A percentile compares a stretch with the other conserved stretches of the same genome.
Conservation (phyloP, 345 rosid genomes). For the Mangifera indica region DNA sequence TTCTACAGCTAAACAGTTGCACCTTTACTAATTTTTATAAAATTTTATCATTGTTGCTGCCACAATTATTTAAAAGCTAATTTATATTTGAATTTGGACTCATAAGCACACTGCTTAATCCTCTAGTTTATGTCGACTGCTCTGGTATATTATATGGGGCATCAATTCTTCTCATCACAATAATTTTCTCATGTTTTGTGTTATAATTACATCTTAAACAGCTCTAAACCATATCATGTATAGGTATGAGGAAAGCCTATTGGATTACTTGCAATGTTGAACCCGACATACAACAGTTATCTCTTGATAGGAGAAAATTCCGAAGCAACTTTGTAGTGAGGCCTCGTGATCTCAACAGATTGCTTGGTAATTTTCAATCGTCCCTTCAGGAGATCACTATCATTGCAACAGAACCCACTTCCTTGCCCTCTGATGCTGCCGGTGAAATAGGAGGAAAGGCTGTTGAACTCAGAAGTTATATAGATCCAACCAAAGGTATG, state of each 20-base stretch:
- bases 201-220: neutral
- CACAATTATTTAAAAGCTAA: slow-evolving; percentile 13
- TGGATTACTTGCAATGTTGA: slow-evolving; percentile 92
- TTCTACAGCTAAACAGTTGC: neutral
- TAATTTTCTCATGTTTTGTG: neutral
- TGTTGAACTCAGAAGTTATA: slow-evolving; percentile 87
- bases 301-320: slow-evolving; percentile 77
- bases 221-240: neutral
- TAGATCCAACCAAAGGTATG: slow-evolving; percentile 83
- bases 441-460: slow-evolving; percentile 87
- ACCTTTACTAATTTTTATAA: neutral
- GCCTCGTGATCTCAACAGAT: slow-evolving; percentile 80
- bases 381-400: slow-evolving; percentile 94
- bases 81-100: slow-evolving; percentile 1
- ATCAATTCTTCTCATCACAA: neutral
- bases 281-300: slow-evolving; percentile 77
- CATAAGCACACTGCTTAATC: neutral
- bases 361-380: slow-evolving; percentile 91
- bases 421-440: slow-evolving; percentile 67
- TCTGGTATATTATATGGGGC: neutral
- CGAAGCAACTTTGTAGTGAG: slow-evolving; percentile 71
- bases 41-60: slow-evolving; percentile 5
- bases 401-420: slow-evolving; percentile 71
- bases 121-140: neutral
- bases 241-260: slow-evolving; percentile 79